phyloP scores from a whole-genome alignment of 805 yeast genomes.

The Candida golubevii region DNA sequence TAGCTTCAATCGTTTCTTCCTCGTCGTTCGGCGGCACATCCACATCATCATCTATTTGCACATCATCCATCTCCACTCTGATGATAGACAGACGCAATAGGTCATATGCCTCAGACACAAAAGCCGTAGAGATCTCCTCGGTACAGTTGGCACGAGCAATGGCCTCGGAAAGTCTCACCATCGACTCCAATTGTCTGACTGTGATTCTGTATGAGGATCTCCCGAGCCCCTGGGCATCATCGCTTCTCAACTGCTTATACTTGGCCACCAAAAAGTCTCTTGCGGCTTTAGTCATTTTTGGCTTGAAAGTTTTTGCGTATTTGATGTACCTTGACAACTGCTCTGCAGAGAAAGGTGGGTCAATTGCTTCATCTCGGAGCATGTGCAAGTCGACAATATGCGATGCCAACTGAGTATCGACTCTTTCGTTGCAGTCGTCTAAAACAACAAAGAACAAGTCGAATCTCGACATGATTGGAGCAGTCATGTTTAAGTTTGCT shows the following conservation, averaged over 20 bases:
- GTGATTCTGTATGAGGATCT: conserved; percentile 90
- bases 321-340: conserved; percentile 83
- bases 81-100: conserved; percentile 86
- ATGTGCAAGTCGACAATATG: conserved; percentile 93
- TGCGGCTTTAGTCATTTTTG: conserved; percentile 78
- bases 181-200: conserved; percentile 91
- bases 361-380: conserved; percentile 83
- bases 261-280: conserved; percentile 69
- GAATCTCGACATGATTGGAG: conserved; percentile 98
- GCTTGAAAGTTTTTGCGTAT: conserved; percentile 91
- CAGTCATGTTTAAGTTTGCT: conserved; percentile 90
- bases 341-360: conserved; percentile 85
- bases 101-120: conserved; percentile 92
- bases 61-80: conserved; percentile 89
- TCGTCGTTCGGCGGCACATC: conserved; percentile 20
- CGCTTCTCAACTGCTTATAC: conserved; percentile 81
- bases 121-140: conserved; percentile 74
- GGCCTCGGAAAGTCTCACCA: conserved; percentile 91
- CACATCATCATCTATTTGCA: conserved; percentile 73
- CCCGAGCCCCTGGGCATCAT: conserved; percentile 86
- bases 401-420: conserved; percentile 84
- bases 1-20: conserved; percentile 17
- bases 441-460: conserved; percentile 91
- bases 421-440: conserved; percentile 89
- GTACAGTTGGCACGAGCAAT: conserved; percentile 96